These are phyloP conservation scores for Coemansia sp. DNA, from an alignment of 192 early-diverging fungal genomes.

Conservation along the genomic window DNA sequence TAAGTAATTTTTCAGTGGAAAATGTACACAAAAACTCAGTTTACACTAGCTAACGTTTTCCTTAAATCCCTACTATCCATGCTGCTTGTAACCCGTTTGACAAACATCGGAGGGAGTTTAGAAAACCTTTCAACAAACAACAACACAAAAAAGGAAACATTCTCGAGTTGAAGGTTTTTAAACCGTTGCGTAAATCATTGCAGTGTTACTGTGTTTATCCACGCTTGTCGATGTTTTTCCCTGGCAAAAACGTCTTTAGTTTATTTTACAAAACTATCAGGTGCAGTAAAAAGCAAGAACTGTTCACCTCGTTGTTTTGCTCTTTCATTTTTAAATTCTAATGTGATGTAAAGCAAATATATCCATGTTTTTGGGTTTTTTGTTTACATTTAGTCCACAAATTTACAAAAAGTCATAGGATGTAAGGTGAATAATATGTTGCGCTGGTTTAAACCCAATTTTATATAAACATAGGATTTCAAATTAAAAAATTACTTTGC, in stretches of 20 bases:
- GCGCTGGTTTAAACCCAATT: no score
- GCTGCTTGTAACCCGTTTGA: neutral
- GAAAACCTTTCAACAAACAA: neutral
- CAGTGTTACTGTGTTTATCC: neutral
- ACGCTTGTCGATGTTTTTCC: neutral
- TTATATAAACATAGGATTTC: neutral
- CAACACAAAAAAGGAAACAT: neutral
- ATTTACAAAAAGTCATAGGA: no score
- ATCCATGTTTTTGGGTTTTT: no score
- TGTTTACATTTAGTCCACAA: no score
- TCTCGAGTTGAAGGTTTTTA: neutral
- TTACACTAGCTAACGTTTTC: neutral
- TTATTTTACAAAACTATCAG: no score
- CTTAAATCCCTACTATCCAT: neutral
- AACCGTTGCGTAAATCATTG: neutral
- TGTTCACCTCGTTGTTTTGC: no score
- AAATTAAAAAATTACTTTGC: neutral
- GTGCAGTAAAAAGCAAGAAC: no score
- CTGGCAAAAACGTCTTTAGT: no score
- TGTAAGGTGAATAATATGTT: no score
- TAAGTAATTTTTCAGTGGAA: neutral
- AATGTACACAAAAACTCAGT: neutral
- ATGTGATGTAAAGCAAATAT: no score
- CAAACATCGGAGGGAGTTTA: neutral
- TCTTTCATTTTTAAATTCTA: no score